phyloP scores from a whole-genome alignment of 179 eudicot species.

The Beta lomatogona region DNA sequence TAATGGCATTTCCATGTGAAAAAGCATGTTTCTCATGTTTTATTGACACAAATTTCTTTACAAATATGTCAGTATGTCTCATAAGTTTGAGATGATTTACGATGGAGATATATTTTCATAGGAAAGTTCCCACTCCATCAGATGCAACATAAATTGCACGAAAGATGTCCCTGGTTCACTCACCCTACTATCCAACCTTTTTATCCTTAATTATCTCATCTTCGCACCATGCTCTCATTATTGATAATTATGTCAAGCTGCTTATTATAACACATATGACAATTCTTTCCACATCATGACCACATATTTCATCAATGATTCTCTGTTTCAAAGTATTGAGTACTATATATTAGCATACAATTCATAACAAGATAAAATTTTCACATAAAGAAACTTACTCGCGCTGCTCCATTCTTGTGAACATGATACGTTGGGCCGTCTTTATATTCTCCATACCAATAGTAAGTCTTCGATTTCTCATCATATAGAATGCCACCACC shows the following conservation, averaged over 20 bases:
- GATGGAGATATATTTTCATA: neutral
- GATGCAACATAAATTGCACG: neutral
- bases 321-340: neutral
- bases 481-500: slow-evolving; percentile 95
- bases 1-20: neutral
- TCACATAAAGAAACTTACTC: slow-evolving; percentile 49
- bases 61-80: neutral
- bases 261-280: neutral
- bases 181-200: neutral
- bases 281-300: neutral
- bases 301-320: no score
- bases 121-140: neutral
- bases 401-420: slow-evolving; percentile 80
- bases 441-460: slow-evolving; percentile 97
- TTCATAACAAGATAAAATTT: neutral
- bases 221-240: neutral
- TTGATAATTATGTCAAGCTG: neutral
- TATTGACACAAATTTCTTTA: neutral
- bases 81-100: neutral
- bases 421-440: slow-evolving; percentile 95
- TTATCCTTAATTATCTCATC: neutral
- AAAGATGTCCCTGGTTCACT: neutral
- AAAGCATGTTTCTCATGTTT: neutral
- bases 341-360: neutral
- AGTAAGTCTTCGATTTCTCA: slow-evolving; percentile 56